Evolutionary conservation across 1,139 yeast genomes (phyloP).

Genomic region (Yamadazyma diospyri): DNA sequence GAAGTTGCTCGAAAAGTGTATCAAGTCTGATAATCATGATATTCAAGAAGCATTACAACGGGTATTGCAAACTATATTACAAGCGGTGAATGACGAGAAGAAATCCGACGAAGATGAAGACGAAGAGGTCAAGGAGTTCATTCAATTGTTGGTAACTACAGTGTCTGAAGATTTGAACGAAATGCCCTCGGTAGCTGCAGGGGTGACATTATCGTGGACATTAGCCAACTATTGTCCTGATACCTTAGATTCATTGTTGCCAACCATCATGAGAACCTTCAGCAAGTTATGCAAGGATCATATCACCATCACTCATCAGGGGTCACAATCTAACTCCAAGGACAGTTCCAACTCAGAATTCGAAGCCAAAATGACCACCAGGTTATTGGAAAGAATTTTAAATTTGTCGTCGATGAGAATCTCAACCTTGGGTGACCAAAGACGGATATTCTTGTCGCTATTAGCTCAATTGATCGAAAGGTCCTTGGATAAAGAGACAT

Average conservation of each 20-base stretch:
- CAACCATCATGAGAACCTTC: conserved; percentile 78
- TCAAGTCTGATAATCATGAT: conserved; percentile 80
- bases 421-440: conserved; percentile 83
- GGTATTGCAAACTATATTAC: conserved; percentile 63
- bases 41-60: conserved; percentile 78
- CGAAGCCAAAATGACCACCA: conserved; percentile 78
- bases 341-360: conserved; percentile 44
- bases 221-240: conserved; percentile 72
- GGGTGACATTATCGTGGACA: conserved; percentile 84
- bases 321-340: conserved; percentile 32
- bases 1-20: conserved; percentile 73
- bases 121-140: conserved; percentile 60
- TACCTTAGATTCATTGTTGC: conserved; percentile 69
- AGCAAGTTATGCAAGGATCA: conserved; percentile 89
- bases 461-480: conserved; percentile 90
- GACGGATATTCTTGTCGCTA: conserved; percentile 80
- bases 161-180: conserved; percentile 82
- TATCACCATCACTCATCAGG: conserved; percentile 63
- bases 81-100: conserved; percentile 50
- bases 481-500: conserved; percentile 71
- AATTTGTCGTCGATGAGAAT: conserved; percentile 79
- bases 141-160: conserved; percentile 58
- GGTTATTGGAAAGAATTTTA: conserved; percentile 69
- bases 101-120: conserved; percentile 49
- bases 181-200: conserved; percentile 84